Conservation (phyloP, 1,284 basidiomycete genomes). For the Puccinia novopanici region DNA sequence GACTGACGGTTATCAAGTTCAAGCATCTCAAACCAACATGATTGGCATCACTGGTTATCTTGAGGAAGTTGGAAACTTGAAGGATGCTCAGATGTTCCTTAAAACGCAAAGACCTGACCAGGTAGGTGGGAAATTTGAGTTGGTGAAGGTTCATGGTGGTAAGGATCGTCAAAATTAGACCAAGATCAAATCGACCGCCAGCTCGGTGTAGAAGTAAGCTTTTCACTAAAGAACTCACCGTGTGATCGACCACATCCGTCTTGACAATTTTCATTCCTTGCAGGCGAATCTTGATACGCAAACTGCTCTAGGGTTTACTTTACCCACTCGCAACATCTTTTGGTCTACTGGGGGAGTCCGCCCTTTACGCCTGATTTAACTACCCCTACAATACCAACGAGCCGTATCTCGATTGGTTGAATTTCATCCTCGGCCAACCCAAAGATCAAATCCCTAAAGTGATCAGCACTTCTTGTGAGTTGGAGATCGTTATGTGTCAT, state of each 20-base stretch:
- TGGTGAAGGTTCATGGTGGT: conserved; percentile 34
- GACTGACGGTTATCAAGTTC: conserved; percentile 19
- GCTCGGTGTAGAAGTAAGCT: conserved; percentile 41
- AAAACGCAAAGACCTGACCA: conserved; percentile 30
- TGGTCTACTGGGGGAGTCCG: conserved; percentile 28
- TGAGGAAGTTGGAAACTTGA: conserved; percentile 29
- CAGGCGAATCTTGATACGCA: conserved; percentile 43
- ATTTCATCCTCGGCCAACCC: conserved; percentile 24
- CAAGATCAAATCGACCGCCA: conserved; percentile 19
- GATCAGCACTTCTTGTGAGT: conserved; percentile 43
- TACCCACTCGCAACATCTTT: conserved; percentile 41
- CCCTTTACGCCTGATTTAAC: conserved; percentile 34
- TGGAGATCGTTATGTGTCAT: too few relatives aligned
- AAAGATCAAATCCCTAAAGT: conserved; percentile 38
- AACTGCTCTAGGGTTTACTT: conserved; percentile 40
- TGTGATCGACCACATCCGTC: background rate
- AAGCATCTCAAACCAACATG: conserved; percentile 7
- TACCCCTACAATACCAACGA: conserved; percentile 44
- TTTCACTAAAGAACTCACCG: background rate
- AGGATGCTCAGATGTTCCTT: conserved; percentile 37
- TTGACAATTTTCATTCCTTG: background rate
- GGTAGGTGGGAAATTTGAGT: conserved; percentile 13
- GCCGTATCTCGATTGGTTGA: conserved; percentile 44
- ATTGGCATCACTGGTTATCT: conserved; percentile 47
- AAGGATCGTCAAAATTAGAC: conserved; percentile 16